Evolutionary conservation across 2,329 filamentous ascomycete genomes (phyloP), one percentile per base, ranked within the genome.

Genomic region (Sarocladium oryzae): DNA sequence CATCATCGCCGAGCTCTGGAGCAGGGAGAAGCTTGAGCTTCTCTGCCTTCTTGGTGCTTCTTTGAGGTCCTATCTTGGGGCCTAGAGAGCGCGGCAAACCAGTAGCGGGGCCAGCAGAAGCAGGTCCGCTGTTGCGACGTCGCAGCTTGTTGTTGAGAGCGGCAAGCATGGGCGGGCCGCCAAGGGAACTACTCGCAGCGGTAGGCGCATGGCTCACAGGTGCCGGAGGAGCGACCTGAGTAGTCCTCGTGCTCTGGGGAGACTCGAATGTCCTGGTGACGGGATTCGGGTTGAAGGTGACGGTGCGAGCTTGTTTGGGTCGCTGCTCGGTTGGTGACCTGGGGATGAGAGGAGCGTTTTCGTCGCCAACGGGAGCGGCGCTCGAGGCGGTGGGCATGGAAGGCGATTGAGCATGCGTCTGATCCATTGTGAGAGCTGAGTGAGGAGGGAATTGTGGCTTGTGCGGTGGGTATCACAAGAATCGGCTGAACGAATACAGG

Each of bases 11-110:
- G 40, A 89, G 78, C 53, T 95, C 88, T 0, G 91, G 90, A 63
- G 93, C 93, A 1, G 93, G 93, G 15, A 99, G 74, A n/a, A 99
- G 79, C 72, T 99, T 99, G 55, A 99, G 78, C 72, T 99, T 99
- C 73, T 97, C 90, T 2, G 89, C 89, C 57, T 88, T 96, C 69
- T 96, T 95, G 21, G 91, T 95, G 52, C 90, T 97, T 67, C 93
- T 77, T 66, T 99, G 93, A 0, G 93, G 92, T 2, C 93, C 93
- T 53, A 96, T 89, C 70, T 97, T 96, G 50, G 79, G 69, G 2
- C 62, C 67, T 24, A 63, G 58, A 9, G 30, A 9, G 21, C 33
- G 30, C 11, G 68, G 61, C 7, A 69, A 63, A 32, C 69, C 61
- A 23, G 62, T 59, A 33, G 67, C 59, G 30, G 68, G 64, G 33